Percentiles rank a stretch among this genome's conserved stretches.
Conservation (phyloP, 2,329 filamentous ascomycete genomes). For the Fonsecaea nubica region DNA sequence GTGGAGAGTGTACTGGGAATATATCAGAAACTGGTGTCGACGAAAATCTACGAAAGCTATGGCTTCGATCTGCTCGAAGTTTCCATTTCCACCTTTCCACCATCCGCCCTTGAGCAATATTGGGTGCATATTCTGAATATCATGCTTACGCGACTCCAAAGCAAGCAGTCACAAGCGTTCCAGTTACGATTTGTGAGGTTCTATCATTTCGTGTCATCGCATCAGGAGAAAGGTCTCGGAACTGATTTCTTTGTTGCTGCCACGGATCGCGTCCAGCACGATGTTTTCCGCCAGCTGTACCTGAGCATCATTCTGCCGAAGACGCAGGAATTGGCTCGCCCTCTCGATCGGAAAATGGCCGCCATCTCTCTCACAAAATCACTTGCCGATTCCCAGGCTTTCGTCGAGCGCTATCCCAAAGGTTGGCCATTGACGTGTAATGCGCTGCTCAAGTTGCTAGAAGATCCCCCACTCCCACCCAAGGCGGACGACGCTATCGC, state of each 20-base stretch:
- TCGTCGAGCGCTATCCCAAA: conserved; percentile 80
- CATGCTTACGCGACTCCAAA: conserved; percentile 74
- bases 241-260: conserved; percentile 89
- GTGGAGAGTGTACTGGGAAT: conserved; percentile 89
- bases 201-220: conserved; percentile 88
- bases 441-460: conserved; percentile 83
- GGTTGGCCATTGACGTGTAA: conserved; percentile 92
- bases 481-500: conserved; percentile 76
- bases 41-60: conserved; percentile 82
- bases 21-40: conserved; percentile 85
- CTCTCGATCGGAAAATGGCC: conserved; percentile 89
- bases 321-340: conserved; percentile 84
- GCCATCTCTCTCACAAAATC: conserved; percentile 94
- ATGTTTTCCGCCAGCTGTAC: conserved; percentile 65
- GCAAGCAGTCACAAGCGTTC: conserved; percentile 80
- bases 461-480: conserved; percentile 80
- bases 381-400: conserved; percentile 81
- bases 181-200: conserved; percentile 88
- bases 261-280: conserved; percentile 79
- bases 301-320: conserved; percentile 83
- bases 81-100: conserved; percentile 74
- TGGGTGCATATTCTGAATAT: conserved; percentile 81
- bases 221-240: conserved; percentile 80
- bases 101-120: conserved; percentile 72
- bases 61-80: conserved; percentile 90